phyloP scores from a whole-genome alignment of 2,329 filamentous ascomycete genomes.

The Bipolaris zeicola region DNA sequence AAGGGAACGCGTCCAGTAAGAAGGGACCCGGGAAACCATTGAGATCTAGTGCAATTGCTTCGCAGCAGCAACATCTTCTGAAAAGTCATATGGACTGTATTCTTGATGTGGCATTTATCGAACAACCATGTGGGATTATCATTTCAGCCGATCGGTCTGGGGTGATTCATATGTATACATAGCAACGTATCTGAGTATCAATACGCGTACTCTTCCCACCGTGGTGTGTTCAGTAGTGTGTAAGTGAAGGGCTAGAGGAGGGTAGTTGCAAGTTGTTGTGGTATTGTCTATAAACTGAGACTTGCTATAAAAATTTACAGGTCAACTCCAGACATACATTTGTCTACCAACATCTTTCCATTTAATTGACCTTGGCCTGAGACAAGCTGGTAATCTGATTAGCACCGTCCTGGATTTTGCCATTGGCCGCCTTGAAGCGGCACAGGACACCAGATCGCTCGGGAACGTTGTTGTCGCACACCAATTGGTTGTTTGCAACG shows the following conservation, averaged over 20 bases:
- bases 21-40: conserved; percentile 57
- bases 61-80: conserved; percentile 85
- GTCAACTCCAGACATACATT: not conserved
- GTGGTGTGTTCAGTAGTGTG: too few relatives aligned
- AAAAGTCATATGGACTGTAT: conserved; percentile 87
- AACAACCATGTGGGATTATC: conserved; percentile 90
- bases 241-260: too few relatives aligned
- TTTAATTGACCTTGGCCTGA: conserved; percentile 22
- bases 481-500: conserved; percentile 23
- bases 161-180: conserved; percentile 82
- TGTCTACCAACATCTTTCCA: not conserved
- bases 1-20: conserved; percentile 45
- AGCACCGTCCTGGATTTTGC: conserved; percentile 18
- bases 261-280: not conserved
- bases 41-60: conserved; percentile 86
- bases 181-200: conserved; percentile 4
- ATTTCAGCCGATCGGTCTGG: conserved; percentile 88
- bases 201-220: too few relatives aligned
- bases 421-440: conserved; percentile 20
- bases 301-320: not conserved
- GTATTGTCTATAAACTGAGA: not conserved
- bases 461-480: conserved; percentile 20
- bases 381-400: conserved; percentile 14
- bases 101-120: conserved; percentile 84
- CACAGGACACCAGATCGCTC: conserved; percentile 24